phyloP scores from a whole-genome alignment of 768 basidiomycete species.

The Suillus tomentosus region DNA sequence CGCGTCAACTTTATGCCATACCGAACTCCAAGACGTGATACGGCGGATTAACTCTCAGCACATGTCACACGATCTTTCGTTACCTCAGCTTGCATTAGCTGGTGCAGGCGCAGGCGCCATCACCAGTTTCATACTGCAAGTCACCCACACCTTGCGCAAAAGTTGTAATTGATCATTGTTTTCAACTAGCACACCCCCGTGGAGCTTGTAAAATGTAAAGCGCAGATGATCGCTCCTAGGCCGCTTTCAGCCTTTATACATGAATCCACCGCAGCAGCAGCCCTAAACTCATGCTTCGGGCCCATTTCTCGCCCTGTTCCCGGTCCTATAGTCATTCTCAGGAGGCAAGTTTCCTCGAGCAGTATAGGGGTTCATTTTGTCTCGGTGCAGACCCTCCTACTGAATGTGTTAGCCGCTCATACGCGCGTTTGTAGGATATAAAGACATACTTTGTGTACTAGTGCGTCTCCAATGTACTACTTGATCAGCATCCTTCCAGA shows the following conservation, averaged over 20 bases:
- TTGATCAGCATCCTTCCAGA: not conserved
- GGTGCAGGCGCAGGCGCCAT: slow-evolving; percentile 84
- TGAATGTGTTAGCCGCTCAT: not conserved
- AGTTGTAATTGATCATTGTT: not conserved
- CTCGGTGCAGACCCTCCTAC: not conserved
- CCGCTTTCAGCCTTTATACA: slow-evolving; percentile 19
- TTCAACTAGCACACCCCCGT: slow-evolving; percentile 76
- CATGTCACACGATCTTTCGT: slow-evolving; percentile 46
- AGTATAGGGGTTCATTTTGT: too few relatives aligned
- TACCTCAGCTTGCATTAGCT: slow-evolving; percentile 74
- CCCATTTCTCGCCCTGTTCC: slow-evolving; percentile 43
- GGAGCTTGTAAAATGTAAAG: slow-evolving; percentile 95
- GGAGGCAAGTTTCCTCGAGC: too few relatives aligned
- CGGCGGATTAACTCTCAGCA: slow-evolving; percentile 42
- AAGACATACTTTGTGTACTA: not conserved
- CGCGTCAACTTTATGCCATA: slow-evolving; percentile 88
- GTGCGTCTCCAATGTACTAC: not conserved
- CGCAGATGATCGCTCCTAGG: slow-evolving; percentile 75
- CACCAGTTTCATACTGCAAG: slow-evolving; percentile 86
- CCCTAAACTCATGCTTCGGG: slow-evolving; percentile 12
- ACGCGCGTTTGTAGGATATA: not conserved
- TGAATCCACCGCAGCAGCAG: slow-evolving; percentile 18
- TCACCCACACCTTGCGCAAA: slow-evolving; percentile 16
- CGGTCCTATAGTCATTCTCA: slow-evolving; percentile 73
- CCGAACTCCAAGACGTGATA: slow-evolving; percentile 64